Base-by-base conservation (phyloP, 495 filamentous ascomycete species). In the Tuber aestivum region DNA sequence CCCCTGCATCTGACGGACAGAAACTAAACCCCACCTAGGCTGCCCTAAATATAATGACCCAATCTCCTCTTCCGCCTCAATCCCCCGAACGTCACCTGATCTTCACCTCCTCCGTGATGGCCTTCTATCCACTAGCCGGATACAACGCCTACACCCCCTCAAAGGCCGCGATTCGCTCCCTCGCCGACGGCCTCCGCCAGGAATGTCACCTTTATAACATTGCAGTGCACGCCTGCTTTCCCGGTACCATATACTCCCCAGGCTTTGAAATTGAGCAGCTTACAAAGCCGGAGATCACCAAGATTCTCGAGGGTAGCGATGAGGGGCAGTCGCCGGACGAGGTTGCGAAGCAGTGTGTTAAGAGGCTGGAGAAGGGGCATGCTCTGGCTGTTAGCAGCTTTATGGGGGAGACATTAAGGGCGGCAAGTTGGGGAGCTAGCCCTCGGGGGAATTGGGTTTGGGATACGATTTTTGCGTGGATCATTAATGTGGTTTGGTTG, bases 121-220 rank as follows among this genome's bases (percentile, higher is more conserved):
- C 92, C 3, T 91, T 97, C 78, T 88, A 90, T 78, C 87, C 93
- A 35, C 82, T 97, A 65, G 87, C 90, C 37, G 95, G 96, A n/a
- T 99, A 98, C 84, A 87, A 86, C 2, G 89, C 93, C 1, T 99
- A 99, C 83, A 88, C 91, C 2, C 94, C 95, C 21, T 86, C 90
- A 41, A 99, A 99, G 85, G 89, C 90, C 71, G 96, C 96, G 20
- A 87, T 99, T 72, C 91, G 94, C 77, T 89, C 90, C 56, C 87
- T 99, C 41, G 91, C 91, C 41, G 95, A 99, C 82, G 90, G 90
- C 16, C 86, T 99, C 70, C 88, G 87, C 20, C 92, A 94, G 83
- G 95, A 99, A 84, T 86, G 97, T 70, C 86, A 92, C 74, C 86
- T 97, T 72, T 97, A 99, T 85, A 86, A 89, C 72, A 91, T 98